Evolutionary conservation across 2,329 filamentous ascomycete species (phyloP).

Genomic region (Apiospora hydei): DNA sequence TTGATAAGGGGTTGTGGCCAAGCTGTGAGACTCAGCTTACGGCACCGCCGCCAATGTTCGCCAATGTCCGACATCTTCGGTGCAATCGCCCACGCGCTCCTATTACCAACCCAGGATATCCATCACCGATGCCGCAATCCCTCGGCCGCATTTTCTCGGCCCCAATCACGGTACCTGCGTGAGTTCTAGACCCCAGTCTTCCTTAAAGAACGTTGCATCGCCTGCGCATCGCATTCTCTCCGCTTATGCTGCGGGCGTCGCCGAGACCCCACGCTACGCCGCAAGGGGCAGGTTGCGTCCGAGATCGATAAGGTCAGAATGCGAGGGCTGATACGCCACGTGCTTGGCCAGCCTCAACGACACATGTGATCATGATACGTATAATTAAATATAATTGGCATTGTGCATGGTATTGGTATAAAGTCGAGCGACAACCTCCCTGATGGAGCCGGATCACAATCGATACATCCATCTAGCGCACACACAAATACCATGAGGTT

Average conservation of each 20-base stretch:
- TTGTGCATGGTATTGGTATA: neutral
- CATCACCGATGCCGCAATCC: no score
- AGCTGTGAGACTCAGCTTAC: no score
- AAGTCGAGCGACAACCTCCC: neutral
- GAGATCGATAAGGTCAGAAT: neutral
- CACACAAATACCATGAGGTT: neutral
- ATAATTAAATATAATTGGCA: no score
- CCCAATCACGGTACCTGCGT: no score
- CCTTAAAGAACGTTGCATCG: neutral
- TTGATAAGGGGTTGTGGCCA: no score
- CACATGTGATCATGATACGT: no score
- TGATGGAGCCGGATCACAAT: neutral
- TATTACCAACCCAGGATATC: no score
- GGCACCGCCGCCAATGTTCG: no score
- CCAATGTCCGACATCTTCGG: no score
- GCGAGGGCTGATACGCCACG: neutral
- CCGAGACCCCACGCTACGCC: neutral
- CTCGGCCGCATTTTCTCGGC: no score
- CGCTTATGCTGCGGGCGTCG: neutral
- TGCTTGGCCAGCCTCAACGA: no score
- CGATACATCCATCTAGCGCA: neutral
- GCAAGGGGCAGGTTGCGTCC: neutral
- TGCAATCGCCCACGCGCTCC: no score
- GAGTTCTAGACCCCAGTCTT: neutral
- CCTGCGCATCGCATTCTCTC: neutral